Base-by-base conservation (phyloP, 371 early-diverging fungal genomes). In the Mucor circinelloides region DNA sequence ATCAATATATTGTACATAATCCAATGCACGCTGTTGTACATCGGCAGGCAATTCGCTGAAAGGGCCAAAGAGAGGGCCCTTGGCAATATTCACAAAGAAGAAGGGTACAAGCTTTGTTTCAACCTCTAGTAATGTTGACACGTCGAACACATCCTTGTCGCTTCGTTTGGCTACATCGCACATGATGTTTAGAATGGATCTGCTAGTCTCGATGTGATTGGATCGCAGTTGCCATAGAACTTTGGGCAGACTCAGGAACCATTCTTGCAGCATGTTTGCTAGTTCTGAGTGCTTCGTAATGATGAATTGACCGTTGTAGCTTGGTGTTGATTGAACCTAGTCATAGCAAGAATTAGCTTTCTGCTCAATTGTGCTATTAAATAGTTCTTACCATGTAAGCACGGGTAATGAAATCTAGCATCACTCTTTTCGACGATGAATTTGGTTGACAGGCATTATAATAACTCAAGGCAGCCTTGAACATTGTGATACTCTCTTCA, bases 241-340 rank as follows among this genome's bases (percentile, higher is more conserved):
- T 64, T 85, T 86, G 21, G 89, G 89, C n/a, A 89, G 64, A 55
- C 75, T 76, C 34, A 77, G 57, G 3, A 85, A 34, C 81, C 86
- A 85, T 25, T 50, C 54, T 17, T 69, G 50, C 31, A 82, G 55
- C 6, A 71, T 28, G 6, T 64, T 54, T 1, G 74, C 69, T 48
- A 75, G 65, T 55, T 67, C 62, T 12, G 76, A 56, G 28, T 71
- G 61, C 2, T 57, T 58, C 5, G 34, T 44, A 15, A 85, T 73
- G 1, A 9, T 40, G 55, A 83, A 81, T 44, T 40, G 66, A 10
- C 79, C 81, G 44, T 77, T 78, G 34, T 77, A 84, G 30, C 78
- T 71, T n/a, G 81, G 76, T 30, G 64, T 71, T 0, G 70, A 71
- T 74, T 84, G 81, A 25, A 80, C 50, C 82, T 83, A 52, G 8